A percentile compares a stretch with the other conserved stretches of the same genome.
Evolutionary conservation across 805 yeast species (phyloP).

Genomic region (Barnettozyma pratensis): DNA sequence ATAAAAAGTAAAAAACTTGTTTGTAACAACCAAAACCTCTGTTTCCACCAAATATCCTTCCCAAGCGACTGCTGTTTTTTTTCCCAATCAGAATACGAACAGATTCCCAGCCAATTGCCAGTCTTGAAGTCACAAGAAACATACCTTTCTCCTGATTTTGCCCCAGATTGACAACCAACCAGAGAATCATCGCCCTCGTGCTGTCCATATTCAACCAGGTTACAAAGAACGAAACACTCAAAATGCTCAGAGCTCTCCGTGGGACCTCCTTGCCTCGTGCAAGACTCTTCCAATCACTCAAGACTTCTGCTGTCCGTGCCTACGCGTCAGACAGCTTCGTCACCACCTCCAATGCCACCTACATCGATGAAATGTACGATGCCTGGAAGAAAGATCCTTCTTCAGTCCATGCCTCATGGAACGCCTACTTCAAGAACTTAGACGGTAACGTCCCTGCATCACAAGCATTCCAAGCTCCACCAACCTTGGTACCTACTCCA

Average conservation of each 20-base stretch:
- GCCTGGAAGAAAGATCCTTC: slow-evolving; percentile 90
- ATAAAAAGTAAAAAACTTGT: neutral
- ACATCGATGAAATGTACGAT: slow-evolving; percentile 96
- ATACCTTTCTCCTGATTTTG: neutral
- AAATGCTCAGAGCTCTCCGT: slow-evolving; percentile 24
- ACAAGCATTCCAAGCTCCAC: slow-evolving; percentile 85
- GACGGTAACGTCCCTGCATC: slow-evolving; percentile 66
- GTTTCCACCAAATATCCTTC: neutral
- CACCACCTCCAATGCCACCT: slow-evolving; percentile 79
- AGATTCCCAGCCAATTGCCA: neutral
- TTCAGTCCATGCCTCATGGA: slow-evolving; percentile 95
- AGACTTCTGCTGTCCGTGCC: slow-evolving; percentile 7
- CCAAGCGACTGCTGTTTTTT: neutral
- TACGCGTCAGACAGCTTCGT: slow-evolving; percentile 60
- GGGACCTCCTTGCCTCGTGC: slow-evolving; percentile 22
- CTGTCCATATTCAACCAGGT: neutral
- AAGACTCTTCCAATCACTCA: slow-evolving; percentile 14
- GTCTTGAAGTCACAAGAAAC: neutral
- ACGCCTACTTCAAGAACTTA: slow-evolving; percentile 90
- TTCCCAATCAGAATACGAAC: neutral
- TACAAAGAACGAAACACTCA: neutral
- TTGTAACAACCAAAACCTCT: neutral
- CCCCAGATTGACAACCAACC: neutral
- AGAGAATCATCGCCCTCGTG: neutral
- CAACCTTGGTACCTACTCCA: slow-evolving; percentile 78